Percentiles rank a stretch among this genome's conserved stretches.
phyloP scores from a whole-genome alignment of 352 stramenopile genomes.

The Phytophthora cactorum region DNA sequence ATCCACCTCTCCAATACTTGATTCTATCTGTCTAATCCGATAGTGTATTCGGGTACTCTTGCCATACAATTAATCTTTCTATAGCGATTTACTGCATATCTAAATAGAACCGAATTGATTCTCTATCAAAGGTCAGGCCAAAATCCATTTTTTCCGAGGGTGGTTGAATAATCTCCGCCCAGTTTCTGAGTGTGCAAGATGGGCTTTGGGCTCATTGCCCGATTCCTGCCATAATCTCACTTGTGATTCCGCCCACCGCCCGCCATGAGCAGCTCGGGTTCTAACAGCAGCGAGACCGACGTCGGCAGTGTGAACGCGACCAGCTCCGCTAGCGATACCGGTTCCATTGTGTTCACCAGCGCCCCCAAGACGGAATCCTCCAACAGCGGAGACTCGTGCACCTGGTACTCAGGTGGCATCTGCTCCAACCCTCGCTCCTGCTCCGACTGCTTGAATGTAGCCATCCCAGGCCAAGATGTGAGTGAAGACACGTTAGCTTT shows the following conservation, averaged over 20 bases:
- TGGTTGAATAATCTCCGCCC: slow-evolving; percentile 20
- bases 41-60: neutral
- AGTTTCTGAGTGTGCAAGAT: slow-evolving; percentile 23
- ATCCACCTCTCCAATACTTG: slow-evolving; percentile 6
- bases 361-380: slow-evolving; percentile 23
- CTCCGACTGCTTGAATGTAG: slow-evolving; percentile 47
- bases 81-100: slow-evolving; percentile 1
- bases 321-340: neutral
- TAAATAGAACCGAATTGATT: neutral
- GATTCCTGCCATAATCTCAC: slow-evolving; percentile 25
- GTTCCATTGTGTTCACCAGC: slow-evolving; percentile 24
- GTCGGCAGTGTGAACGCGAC: slow-evolving; percentile 17
- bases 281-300: slow-evolving; percentile 14
- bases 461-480: slow-evolving; percentile 36
- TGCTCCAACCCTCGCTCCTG: slow-evolving; percentile 41
- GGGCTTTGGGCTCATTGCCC: slow-evolving; percentile 2
- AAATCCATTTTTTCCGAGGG: slow-evolving; percentile 19
- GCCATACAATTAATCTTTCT: neutral
- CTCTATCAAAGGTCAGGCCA: neutral
- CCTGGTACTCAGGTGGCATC: slow-evolving; percentile 37
- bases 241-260: slow-evolving; percentile 9
- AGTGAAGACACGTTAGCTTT: slow-evolving; percentile 8
- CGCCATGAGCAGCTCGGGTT: slow-evolving; percentile 22
- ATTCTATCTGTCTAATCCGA: neutral
- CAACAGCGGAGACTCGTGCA: slow-evolving; percentile 38